Percentiles rank a stretch among this genome's conserved stretches.
Conservation (phyloP, 208 protist species). For the Acanthamoeba royreba region DNA sequence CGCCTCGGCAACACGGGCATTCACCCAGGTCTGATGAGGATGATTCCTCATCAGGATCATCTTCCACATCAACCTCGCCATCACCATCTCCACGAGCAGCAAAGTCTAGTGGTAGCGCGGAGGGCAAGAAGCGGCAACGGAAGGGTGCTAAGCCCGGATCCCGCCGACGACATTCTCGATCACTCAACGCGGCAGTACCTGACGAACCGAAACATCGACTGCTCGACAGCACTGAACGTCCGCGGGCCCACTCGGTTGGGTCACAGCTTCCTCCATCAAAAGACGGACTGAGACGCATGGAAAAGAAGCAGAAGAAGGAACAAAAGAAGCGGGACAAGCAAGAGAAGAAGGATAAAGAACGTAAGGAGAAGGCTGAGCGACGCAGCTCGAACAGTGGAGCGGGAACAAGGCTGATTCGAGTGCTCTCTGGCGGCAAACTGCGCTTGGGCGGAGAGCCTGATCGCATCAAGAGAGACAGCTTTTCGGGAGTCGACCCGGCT, state of each 20-base stretch:
- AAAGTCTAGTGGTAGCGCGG: too few relatives aligned
- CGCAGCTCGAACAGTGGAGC: too few relatives aligned
- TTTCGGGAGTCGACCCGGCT: not conserved
- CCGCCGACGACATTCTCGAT: not conserved
- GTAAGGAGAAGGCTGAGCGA: too few relatives aligned
- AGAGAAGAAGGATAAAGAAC: too few relatives aligned
- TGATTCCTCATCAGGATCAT: too few relatives aligned
- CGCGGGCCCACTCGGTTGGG: not conserved
- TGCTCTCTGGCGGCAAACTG: not conserved
- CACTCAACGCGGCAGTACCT: not conserved
- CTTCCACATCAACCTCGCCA: too few relatives aligned
- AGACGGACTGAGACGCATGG: not conserved
- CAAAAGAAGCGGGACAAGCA: not conserved
- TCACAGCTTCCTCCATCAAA: not conserved
- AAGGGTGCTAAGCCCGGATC: not conserved
- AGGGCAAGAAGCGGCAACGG: too few relatives aligned
- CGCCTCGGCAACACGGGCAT: too few relatives aligned
- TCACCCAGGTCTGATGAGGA: too few relatives aligned
- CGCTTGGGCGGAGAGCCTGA: not conserved
- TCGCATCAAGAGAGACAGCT: not conserved
- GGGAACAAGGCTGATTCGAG: not conserved
- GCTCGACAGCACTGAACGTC: not conserved
- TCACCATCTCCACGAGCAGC: too few relatives aligned
- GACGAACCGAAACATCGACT: not conserved
- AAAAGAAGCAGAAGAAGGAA: not conserved